These are phyloP conservation scores for Isatis lusitanica DNA, from an alignment of 441 rosid genomes.

Conservation along the genomic window DNA sequence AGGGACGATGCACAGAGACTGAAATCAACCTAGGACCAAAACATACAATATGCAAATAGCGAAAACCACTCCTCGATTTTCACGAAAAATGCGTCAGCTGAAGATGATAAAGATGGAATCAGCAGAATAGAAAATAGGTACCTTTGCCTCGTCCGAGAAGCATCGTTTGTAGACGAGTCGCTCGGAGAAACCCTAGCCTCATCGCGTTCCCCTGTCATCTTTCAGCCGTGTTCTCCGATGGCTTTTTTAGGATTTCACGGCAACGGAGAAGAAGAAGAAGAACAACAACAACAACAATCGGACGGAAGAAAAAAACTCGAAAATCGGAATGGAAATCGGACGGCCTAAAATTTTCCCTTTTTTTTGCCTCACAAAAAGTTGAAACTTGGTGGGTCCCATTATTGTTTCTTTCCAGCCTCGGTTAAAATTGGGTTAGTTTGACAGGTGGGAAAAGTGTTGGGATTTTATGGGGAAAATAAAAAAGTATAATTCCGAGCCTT, in stretches of 20 bases:
- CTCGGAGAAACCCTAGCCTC: conserved; percentile 46
- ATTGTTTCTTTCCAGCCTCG: background rate
- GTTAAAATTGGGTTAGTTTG: background rate
- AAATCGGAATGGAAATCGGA: background rate
- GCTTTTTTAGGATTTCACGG: background rate
- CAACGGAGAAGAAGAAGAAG: conserved; percentile 7
- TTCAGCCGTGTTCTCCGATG: background rate
- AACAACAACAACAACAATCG: background rate
- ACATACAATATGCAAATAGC: background rate
- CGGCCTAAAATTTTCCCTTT: background rate
- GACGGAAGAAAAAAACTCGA: background rate
- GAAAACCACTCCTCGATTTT: background rate
- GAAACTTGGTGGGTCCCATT: background rate
- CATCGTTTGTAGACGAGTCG: conserved; percentile 36
- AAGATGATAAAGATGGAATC: background rate
- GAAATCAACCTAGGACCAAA: background rate
- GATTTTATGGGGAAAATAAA: background rate
- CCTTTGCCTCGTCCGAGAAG: conserved; percentile 69
- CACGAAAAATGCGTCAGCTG: background rate
- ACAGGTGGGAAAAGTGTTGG: background rate
- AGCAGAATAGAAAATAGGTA: conserved; percentile 25
- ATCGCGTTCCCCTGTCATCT: conserved; percentile 55
- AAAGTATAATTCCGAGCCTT: background rate
- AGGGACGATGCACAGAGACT: no score
- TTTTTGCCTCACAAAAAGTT: background rate